phyloP scores from a whole-genome alignment of 2,329 filamentous ascomycete species.

The Microcyclosporella mali region DNA sequence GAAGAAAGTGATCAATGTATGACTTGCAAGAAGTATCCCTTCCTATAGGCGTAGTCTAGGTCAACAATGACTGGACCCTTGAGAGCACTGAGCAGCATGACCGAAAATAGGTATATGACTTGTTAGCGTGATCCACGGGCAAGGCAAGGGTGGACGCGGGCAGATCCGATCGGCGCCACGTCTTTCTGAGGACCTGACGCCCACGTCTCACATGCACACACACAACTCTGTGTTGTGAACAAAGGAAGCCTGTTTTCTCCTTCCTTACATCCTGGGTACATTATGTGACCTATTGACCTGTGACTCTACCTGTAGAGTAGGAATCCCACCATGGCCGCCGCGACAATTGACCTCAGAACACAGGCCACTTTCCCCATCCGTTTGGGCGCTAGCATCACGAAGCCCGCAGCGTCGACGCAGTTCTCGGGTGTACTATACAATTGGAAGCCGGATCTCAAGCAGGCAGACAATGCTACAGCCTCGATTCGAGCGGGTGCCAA shows the following conservation, averaged over 20 bases:
- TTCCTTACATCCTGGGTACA: neutral
- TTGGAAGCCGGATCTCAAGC: conserved; percentile 37
- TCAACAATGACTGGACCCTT: no score
- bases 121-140: no score
- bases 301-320: no score
- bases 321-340: conserved; percentile 18
- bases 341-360: conserved; percentile 24
- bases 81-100: no score
- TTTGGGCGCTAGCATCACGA: conserved; percentile 25
- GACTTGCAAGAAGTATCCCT: no score
- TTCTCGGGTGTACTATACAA: conserved; percentile 34
- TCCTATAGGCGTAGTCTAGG: no score
- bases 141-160: no score
- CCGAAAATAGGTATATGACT: neutral
- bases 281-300: neutral
- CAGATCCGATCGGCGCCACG: no score
- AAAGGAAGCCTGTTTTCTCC: conserved; percentile 1
- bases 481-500: conserved; percentile 23
- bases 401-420: conserved; percentile 10
- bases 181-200: no score
- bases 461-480: conserved; percentile 14
- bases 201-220: neutral
- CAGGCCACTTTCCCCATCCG: conserved; percentile 25
- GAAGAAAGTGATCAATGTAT: no score
- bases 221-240: neutral